A percentile compares a stretch with the other conserved stretches of the same genome.
These are phyloP conservation scores for Amylocystis lapponica DNA, from an alignment of 768 basidiomycete genomes.

Conservation along the genomic window DNA sequence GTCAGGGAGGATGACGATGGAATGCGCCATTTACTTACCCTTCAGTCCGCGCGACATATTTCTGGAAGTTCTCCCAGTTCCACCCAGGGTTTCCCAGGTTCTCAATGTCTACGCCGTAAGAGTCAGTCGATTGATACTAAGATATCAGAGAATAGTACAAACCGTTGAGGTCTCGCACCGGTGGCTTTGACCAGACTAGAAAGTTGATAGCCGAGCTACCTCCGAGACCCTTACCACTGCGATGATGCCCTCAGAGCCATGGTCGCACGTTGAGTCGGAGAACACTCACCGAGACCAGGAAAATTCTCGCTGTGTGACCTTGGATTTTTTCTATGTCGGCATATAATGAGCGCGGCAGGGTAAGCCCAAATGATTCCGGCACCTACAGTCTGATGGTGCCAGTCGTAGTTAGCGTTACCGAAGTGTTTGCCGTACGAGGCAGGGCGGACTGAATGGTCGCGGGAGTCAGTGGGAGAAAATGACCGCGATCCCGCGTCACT, in stretches of 20 bases:
- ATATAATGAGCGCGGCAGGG: too few species aligned
- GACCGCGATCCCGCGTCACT: not conserved
- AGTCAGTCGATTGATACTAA: too few species aligned
- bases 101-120: constrained; percentile 22
- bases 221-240: constrained; percentile 21
- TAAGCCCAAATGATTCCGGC: not conserved
- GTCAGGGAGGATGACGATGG: not conserved
- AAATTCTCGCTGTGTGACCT: constrained; percentile 6
- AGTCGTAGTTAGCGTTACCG: constrained; percentile 13
- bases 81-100: constrained; percentile 23
- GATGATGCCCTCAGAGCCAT: not conserved
- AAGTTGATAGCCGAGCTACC: constrained; percentile 23
- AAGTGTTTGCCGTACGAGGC: constrained; percentile 13
- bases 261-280: not conserved
- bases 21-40: constrained; percentile 6
- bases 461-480: not conserved
- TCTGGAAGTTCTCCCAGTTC: constrained; percentile 20
- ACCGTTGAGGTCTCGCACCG: constrained; percentile 21
- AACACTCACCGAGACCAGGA: not conserved
- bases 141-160: not conserved
- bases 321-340: constrained; percentile 5
- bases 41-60: constrained; percentile 16
- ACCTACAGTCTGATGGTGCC: constrained; percentile 16
- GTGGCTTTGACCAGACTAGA: constrained; percentile 17
- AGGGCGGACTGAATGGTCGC: constrained; percentile 10